A percentile compares a stretch with the other conserved stretches of the same genome.
phyloP scores from a whole-genome alignment of 768 basidiomycete genomes.

The Naganishia vishniacii region DNA sequence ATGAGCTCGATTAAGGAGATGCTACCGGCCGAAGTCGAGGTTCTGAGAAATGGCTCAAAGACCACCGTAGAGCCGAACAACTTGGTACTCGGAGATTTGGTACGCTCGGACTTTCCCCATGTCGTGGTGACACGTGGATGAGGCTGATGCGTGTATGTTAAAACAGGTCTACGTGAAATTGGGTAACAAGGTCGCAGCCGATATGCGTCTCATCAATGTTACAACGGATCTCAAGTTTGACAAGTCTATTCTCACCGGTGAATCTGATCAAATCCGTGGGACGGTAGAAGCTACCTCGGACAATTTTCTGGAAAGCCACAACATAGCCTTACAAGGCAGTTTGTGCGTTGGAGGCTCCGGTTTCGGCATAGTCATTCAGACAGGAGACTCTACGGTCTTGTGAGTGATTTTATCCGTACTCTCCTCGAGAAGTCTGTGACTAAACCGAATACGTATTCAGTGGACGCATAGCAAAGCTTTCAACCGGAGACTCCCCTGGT shows the following conservation, averaged over 20 bases:
- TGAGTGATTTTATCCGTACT: slow-evolving; percentile 37
- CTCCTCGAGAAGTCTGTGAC: slow-evolving; percentile 44
- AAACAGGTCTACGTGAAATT: slow-evolving; percentile 27
- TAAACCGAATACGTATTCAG: background rate
- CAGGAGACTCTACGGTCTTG: slow-evolving; percentile 43
- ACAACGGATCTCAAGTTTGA: slow-evolving; percentile 61
- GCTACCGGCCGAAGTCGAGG: slow-evolving; percentile 46
- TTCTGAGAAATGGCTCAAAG: slow-evolving; percentile 40
- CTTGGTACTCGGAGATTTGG: slow-evolving; percentile 46
- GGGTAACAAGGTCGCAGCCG: slow-evolving; percentile 47
- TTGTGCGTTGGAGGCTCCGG: slow-evolving; percentile 42
- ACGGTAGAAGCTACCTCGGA: slow-evolving; percentile 53
- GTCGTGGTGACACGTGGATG: no score
- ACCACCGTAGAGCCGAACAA: slow-evolving; percentile 37
- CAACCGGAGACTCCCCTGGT: slow-evolving; percentile 50
- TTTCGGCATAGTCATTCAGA: slow-evolving; percentile 40
- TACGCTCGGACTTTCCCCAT: background rate
- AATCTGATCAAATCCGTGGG: slow-evolving; percentile 48
- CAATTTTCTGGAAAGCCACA: slow-evolving; percentile 55
- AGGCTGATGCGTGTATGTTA: no score
- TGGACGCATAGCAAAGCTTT: slow-evolving; percentile 58
- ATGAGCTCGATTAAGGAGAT: slow-evolving; percentile 58
- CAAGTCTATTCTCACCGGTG: slow-evolving; percentile 60
- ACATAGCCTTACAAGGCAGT: slow-evolving; percentile 57
- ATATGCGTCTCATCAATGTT: slow-evolving; percentile 52